Conservation (phyloP, 129 eudicot species). For the Artemisia tridentata region DNA sequence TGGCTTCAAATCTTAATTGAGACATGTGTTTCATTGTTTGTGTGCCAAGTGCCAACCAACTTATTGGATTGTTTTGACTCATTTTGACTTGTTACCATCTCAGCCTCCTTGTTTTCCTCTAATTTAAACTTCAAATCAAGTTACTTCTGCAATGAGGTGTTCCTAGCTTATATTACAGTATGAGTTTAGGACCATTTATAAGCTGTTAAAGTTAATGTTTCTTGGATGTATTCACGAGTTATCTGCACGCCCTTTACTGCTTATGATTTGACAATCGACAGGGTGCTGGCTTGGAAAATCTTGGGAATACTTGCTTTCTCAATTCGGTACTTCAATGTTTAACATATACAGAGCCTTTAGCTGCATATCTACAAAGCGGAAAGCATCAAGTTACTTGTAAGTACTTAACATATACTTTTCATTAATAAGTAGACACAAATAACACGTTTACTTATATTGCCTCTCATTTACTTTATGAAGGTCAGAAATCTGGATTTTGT, state of each 20-base stretch:
- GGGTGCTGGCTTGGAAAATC: conserved; percentile 98
- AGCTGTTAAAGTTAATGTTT: background rate
- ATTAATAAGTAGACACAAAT: background rate
- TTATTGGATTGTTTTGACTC: too few relatives aligned
- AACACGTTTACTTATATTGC: background rate
- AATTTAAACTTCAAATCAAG: too few relatives aligned
- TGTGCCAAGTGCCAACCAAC: too few relatives aligned
- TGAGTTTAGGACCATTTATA: background rate
- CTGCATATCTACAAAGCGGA: conserved; percentile 89
- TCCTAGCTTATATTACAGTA: background rate
- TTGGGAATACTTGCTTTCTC: conserved; percentile 93
- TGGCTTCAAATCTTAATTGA: too few relatives aligned
- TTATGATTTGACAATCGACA: conserved; percentile 32
- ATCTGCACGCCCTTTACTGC: conserved; percentile 1
- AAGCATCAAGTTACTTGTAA: conserved; percentile 85
- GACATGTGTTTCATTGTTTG: too few relatives aligned
- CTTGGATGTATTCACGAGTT: background rate
- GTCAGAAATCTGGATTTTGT: conserved; percentile 88
- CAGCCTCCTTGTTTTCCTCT: too few relatives aligned
- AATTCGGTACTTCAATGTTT: conserved; percentile 91
- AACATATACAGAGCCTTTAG: conserved; percentile 94
- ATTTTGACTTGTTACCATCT: too few relatives aligned
- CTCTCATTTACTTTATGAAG: conserved; percentile 33
- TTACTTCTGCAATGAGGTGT: background rate
- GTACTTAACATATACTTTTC: conserved; percentile 21